Percentiles rank a stretch among this genome's conserved stretches.
Conservation (phyloP, 352 stramenopile genomes). For the Globisporangium radiosum region DNA sequence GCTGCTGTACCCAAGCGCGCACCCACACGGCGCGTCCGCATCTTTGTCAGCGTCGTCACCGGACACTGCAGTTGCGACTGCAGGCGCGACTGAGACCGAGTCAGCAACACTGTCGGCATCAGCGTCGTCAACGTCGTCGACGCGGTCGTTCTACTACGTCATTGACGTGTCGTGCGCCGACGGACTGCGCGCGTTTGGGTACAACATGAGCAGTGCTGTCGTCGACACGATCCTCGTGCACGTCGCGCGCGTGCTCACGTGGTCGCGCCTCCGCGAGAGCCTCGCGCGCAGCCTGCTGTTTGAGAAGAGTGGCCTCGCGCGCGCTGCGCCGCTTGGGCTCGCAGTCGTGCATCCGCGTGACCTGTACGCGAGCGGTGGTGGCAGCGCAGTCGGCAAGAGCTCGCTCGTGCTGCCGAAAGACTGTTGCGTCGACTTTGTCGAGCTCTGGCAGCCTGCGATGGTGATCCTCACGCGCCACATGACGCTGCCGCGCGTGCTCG, state of each 20-base stretch:
- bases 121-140: slow-evolving; percentile 9
- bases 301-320: slow-evolving; percentile 46
- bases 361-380: slow-evolving; percentile 29
- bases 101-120: not conserved
- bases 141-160: slow-evolving; percentile 73
- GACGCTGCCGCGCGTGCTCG: slow-evolving; percentile 40
- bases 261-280: slow-evolving; percentile 60
- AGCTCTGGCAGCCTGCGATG: slow-evolving; percentile 38
- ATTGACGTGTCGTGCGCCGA: slow-evolving; percentile 54
- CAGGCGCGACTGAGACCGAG: slow-evolving; percentile 1
- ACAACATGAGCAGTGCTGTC: slow-evolving; percentile 69
- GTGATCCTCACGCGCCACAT: slow-evolving; percentile 37
- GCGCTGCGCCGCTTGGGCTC: slow-evolving; percentile 34
- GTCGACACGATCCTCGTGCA: slow-evolving; percentile 51
- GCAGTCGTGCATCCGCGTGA: slow-evolving; percentile 56
- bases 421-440: slow-evolving; percentile 49
- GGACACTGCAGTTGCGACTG: not conserved
- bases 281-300: slow-evolving; percentile 54
- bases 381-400: slow-evolving; percentile 26
- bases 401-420: slow-evolving; percentile 34
- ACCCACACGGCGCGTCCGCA: not conserved
- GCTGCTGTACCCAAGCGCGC: slow-evolving; percentile 29
- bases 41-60: not conserved
- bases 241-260: slow-evolving; percentile 56
- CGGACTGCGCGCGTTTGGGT: slow-evolving; percentile 57